Percentiles rank a stretch among this genome's conserved stretches.
phyloP scores from a whole-genome alignment of 306 rosid genomes.

The Prunus davidiana region DNA sequence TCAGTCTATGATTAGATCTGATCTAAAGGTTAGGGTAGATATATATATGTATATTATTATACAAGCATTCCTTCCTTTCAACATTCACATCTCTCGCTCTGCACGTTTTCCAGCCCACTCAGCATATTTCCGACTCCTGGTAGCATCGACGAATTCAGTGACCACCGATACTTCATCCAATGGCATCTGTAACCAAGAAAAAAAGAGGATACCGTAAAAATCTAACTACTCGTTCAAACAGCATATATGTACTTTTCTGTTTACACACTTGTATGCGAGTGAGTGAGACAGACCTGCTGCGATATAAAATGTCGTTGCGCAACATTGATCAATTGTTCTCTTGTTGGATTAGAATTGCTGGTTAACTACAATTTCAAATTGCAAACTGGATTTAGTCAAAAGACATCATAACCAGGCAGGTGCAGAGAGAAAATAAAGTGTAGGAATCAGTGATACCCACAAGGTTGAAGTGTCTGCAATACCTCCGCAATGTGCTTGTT shows the following conservation, averaged over 20 bases:
- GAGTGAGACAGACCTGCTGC: conserved; percentile 43
- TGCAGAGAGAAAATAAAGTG: background rate
- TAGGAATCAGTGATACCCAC: conserved; percentile 36
- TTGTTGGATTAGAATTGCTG: conserved; percentile 31
- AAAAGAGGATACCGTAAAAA: too few species aligned
- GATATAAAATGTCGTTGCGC: conserved; percentile 47
- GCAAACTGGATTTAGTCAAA: background rate
- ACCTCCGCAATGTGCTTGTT: conserved; percentile 54
- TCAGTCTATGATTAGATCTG: conserved; percentile 34
- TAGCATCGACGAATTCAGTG: conserved; percentile 45
- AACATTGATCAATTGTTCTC: conserved; percentile 43
- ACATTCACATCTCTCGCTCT: conserved; percentile 16
- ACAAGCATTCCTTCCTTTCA: conserved; percentile 13
- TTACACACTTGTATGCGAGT: background rate
- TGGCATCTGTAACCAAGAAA: conserved; percentile 32
- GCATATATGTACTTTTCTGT: background rate
- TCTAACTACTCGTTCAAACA: background rate
- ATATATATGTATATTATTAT: conserved; percentile 20
- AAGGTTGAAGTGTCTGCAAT: conserved; percentile 59
- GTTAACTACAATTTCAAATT: conserved; percentile 31
- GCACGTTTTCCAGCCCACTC: conserved; percentile 8
- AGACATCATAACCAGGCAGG: background rate
- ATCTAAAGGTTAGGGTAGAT: conserved; percentile 40
- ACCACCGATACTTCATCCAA: conserved; percentile 46
- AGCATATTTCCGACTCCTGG: conserved; percentile 32